These are phyloP conservation scores for Nothophoma quercina DNA, from an alignment of 2,329 filamentous ascomycete species.

Conservation along the genomic window DNA sequence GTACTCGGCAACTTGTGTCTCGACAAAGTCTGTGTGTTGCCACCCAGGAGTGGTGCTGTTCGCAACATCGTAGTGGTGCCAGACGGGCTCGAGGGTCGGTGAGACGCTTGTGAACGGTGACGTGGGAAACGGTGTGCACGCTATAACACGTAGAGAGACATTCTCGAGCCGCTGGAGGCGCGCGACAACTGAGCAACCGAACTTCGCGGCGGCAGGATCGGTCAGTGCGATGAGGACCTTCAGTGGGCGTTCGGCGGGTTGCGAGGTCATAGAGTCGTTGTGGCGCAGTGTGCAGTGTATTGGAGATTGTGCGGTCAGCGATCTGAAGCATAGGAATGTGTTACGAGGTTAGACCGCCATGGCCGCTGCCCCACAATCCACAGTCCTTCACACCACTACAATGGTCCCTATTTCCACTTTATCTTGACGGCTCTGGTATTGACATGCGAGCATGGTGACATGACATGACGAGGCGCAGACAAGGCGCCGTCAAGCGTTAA, in stretches of 20 bases:
- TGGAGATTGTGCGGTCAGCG: conserved; percentile 12
- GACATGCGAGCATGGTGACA: conserved; percentile 5
- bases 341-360: conserved; percentile 26
- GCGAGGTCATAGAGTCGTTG: conserved; percentile 30
- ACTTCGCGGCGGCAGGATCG: conserved; percentile 69
- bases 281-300: conserved; percentile 10
- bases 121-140: conserved; percentile 37
- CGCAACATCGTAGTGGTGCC: conserved; percentile 40
- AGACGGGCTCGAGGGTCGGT: conserved; percentile 38
- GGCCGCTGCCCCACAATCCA: conserved; percentile 27
- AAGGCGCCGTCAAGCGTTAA: not conserved
- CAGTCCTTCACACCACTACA: conserved; percentile 10
- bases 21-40: conserved; percentile 35
- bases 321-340: conserved; percentile 18
- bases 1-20: conserved; percentile 70
- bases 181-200: conserved; percentile 70
- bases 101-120: conserved; percentile 32
- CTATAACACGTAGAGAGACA: conserved; percentile 54
- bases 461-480: not conserved
- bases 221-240: conserved; percentile 71
- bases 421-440: conserved; percentile 3
- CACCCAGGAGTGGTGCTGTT: conserved; percentile 27
- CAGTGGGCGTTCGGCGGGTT: conserved; percentile 35
- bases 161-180: conserved; percentile 74
- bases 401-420: not conserved